Conservation (phyloP, 2,329 filamentous ascomycete genomes). For the Boeremia exigua region DNA sequence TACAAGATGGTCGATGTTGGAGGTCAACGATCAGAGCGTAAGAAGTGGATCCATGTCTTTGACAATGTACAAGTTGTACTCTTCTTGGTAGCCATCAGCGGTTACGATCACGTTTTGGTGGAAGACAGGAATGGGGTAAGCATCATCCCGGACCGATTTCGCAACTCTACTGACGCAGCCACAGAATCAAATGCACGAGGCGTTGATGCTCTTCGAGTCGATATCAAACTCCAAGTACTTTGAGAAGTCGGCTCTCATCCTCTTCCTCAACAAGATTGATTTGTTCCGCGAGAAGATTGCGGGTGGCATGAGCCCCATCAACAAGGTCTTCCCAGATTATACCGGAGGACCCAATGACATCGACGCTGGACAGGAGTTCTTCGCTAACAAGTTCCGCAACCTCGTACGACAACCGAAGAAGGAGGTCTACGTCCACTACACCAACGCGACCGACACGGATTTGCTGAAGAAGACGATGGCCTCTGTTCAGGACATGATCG, state of each 20-base stretch:
- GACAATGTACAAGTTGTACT: conserved; percentile 91
- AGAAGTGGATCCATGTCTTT: conserved; percentile 98
- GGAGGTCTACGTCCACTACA: conserved; percentile 60
- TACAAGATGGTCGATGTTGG: conserved; percentile 98
- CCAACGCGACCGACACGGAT: conserved; percentile 60
- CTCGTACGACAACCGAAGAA: conserved; percentile 58
- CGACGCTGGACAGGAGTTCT: conserved; percentile 57
- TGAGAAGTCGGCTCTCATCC: conserved; percentile 58
- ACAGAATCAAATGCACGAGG: conserved; percentile 63
- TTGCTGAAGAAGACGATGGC: conserved; percentile 64
- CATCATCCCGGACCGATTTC: conserved; percentile 18
- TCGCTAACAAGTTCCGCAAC: conserved; percentile 59
- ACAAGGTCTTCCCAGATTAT: conserved; percentile 58
- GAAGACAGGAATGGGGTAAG: conserved; percentile 95
- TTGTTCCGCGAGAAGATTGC: conserved; percentile 58
- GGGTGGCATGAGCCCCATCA: conserved; percentile 55
- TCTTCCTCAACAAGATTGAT: conserved; percentile 62
- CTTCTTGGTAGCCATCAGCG: conserved; percentile 93
- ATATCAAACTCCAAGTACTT: conserved; percentile 61
- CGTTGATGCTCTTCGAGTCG: conserved; percentile 60
- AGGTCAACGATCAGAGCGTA: conserved; percentile 88
- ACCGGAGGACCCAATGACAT: conserved; percentile 53
- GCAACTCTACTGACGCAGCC: conserved; percentile 9
- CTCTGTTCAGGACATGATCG: conserved; percentile 61
- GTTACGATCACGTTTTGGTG: conserved; percentile 94